These are phyloP conservation scores for Penicillium psychrosexuale DNA, from an alignment of 2,329 filamentous ascomycete species.

Conservation along the genomic window DNA sequence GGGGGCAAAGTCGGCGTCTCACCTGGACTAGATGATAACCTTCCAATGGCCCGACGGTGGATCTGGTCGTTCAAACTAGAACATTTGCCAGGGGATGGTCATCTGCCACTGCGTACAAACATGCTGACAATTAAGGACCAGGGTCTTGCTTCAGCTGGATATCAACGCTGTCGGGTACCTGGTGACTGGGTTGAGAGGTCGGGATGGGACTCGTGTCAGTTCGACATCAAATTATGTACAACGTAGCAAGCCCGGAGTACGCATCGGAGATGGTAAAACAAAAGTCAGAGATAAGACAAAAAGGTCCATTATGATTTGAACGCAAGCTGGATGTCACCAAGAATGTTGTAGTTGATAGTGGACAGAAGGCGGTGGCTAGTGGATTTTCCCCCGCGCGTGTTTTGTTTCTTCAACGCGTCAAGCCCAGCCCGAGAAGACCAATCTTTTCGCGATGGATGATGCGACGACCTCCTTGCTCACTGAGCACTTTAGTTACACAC, in stretches of 20 bases:
- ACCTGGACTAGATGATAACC: constrained; percentile 3
- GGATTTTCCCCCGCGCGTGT: constrained; percentile 14
- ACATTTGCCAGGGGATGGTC: background rate
- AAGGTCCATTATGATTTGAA: background rate
- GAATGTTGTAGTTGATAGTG: constrained; percentile 9
- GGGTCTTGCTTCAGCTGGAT: constrained; percentile 1
- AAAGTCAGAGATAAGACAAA: background rate
- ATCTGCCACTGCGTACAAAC: background rate
- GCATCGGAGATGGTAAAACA: background rate
- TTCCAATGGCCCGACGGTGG: constrained; percentile 3
- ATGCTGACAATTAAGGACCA: background rate
- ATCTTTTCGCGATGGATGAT: constrained; percentile 40
- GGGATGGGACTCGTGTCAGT: background rate
- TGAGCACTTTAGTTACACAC: constrained; percentile 93
- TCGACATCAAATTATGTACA: constrained; percentile 3
- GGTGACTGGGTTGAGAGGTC: constrained; percentile 1
- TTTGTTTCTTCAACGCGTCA: constrained; percentile 18
- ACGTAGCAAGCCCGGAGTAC: background rate
- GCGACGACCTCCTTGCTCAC: constrained; percentile 66
- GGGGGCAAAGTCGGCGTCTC: constrained; percentile 3
- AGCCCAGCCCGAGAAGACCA: constrained; percentile 3
- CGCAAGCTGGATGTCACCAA: background rate
- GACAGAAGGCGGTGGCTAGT: constrained; percentile 18
- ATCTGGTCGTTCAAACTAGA: background rate
- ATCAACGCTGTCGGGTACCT: constrained; percentile 7